Percentiles rank a stretch among this genome's conserved stretches.
Evolutionary conservation across 2,329 filamentous ascomycete species (phyloP).

Genomic region (Penicillium concentricum): DNA sequence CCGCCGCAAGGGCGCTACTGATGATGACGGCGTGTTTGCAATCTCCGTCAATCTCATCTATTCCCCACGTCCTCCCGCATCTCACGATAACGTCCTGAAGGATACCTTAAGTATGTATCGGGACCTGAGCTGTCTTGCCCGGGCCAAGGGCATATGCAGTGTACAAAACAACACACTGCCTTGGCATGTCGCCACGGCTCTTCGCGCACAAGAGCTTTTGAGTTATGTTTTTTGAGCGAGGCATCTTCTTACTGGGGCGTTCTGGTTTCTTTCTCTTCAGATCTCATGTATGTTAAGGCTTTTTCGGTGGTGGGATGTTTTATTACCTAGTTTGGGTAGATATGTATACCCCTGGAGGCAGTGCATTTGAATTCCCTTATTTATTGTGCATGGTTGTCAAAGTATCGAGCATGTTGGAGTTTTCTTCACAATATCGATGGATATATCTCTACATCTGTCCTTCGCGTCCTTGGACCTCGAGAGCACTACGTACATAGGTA

Average conservation of each 20-base stretch:
- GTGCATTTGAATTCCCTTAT: slow-evolving; percentile 13
- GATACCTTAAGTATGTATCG: slow-evolving; percentile 47
- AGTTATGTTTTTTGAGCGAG: slow-evolving; percentile 40
- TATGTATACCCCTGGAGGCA: slow-evolving; percentile 9
- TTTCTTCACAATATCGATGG: background rate
- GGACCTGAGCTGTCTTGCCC: slow-evolving; percentile 44
- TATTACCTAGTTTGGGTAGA: slow-evolving; percentile 2
- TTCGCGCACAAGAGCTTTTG: slow-evolving; percentile 43
- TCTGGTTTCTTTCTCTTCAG: background rate
- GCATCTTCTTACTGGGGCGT: slow-evolving; percentile 7
- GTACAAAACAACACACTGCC: slow-evolving; percentile 45
- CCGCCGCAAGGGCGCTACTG: slow-evolving; percentile 43
- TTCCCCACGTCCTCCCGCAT: slow-evolving; percentile 28
- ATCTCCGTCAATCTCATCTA: slow-evolving; percentile 46
- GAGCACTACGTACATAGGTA: no score
- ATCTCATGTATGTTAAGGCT: slow-evolving; percentile 5
- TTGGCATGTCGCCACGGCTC: slow-evolving; percentile 49
- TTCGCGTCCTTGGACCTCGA: background rate
- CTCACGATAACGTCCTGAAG: slow-evolving; percentile 39
- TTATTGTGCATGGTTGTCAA: background rate
- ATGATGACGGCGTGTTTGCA: slow-evolving; percentile 42
- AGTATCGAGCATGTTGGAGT: background rate
- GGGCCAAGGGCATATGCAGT: slow-evolving; percentile 43
- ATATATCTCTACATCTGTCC: background rate
- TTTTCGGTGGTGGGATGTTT: slow-evolving; percentile 9